Evolutionary conservation across 768 basidiomycete species (phyloP).

Genomic region (Hypholoma sublateritium): DNA sequence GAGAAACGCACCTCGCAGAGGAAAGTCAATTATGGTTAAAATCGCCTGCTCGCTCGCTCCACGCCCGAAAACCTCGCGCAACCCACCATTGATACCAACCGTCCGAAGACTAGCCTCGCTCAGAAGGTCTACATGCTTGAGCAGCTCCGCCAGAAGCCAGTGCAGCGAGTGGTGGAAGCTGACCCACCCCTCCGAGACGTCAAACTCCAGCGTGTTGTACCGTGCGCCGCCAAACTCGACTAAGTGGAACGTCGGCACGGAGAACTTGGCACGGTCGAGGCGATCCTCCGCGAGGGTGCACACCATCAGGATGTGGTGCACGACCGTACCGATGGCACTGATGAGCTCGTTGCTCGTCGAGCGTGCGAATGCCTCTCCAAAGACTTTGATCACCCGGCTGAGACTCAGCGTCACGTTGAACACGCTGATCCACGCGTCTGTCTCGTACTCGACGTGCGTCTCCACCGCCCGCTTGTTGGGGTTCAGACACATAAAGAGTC

Average conservation of each 20-base stretch:
- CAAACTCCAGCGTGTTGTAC: constrained; percentile 72
- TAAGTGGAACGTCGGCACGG: constrained; percentile 59
- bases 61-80: constrained; percentile 61
- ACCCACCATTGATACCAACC: constrained; percentile 51
- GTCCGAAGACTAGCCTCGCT: constrained; percentile 51
- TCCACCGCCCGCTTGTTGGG: constrained; percentile 81
- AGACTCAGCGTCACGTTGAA: constrained; percentile 94
- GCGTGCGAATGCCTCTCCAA: constrained; percentile 79
- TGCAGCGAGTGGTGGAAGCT: constrained; percentile 93
- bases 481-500: constrained; percentile 92
- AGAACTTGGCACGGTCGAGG: constrained; percentile 65
- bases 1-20: constrained; percentile 72
- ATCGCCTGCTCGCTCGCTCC: constrained; percentile 67
- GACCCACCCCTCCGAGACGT: constrained; percentile 78
- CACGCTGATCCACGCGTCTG: constrained; percentile 94
- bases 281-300: constrained; percentile 68
- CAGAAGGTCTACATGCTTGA: constrained; percentile 78
- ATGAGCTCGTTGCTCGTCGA: constrained; percentile 50
- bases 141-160: constrained; percentile 86
- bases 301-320: constrained; percentile 70
- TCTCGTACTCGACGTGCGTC: constrained; percentile 93
- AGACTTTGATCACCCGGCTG: constrained; percentile 84
- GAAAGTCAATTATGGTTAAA: constrained; percentile 82
- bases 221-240: constrained; percentile 60
- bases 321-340: constrained; percentile 64